These are phyloP conservation scores for Aureobasidium sp. DNA, from an alignment of 2,329 filamentous ascomycete species.

Conservation along the genomic window DNA sequence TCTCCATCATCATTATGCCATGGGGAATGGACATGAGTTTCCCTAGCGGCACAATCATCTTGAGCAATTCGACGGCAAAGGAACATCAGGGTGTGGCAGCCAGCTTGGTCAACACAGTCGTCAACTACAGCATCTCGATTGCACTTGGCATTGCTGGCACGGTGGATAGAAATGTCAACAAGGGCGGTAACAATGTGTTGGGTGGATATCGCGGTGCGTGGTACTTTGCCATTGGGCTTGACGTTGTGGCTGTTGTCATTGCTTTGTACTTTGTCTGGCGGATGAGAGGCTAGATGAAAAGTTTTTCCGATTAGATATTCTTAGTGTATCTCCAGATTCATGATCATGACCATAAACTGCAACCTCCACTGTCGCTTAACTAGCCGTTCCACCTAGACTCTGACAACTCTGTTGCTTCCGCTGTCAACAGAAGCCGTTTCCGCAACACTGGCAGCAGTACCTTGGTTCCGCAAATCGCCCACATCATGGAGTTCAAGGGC, in stretches of 20 bases:
- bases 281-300: neutral
- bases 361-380: too few relatives aligned
- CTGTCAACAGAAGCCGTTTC: neutral
- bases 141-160: slow-evolving; percentile 59
- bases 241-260: neutral
- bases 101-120: slow-evolving; percentile 53
- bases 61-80: slow-evolving; percentile 44
- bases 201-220: neutral
- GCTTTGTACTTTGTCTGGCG: neutral
- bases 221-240: slow-evolving; percentile 4
- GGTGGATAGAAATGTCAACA: slow-evolving; percentile 41
- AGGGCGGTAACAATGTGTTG: neutral
- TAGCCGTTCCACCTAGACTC: neutral
- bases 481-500: neutral
- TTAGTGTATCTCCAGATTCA: too few relatives aligned
- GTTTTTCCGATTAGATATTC: too few relatives aligned
- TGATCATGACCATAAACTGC: too few relatives aligned
- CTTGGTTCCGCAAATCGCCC: neutral
- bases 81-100: slow-evolving; percentile 45
- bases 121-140: slow-evolving; percentile 61
- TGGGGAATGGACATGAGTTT: slow-evolving; percentile 62
- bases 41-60: slow-evolving; percentile 52
- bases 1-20: slow-evolving; percentile 49
- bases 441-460: neutral
- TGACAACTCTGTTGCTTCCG: neutral